Evolutionary conservation across 495 filamentous ascomycete species (phyloP).

Genomic region (Diplogelasinospora grovesii): DNA sequence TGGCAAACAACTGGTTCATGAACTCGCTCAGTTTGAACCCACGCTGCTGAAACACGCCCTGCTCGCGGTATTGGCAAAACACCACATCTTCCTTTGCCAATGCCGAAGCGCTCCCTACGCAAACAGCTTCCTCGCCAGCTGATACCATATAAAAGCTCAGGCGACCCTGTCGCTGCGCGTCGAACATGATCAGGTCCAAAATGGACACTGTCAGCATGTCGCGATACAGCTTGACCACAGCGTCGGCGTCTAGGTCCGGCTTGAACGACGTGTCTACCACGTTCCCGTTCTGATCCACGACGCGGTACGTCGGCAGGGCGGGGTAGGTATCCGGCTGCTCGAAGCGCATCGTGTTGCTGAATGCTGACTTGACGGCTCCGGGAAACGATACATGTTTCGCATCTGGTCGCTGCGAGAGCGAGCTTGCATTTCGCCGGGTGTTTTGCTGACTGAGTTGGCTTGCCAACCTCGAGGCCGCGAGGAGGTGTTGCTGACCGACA

Average conservation of each 20-base stretch:
- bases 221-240: conserved; percentile 57
- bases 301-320: conserved; percentile 79
- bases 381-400: conserved; percentile 78
- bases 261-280: conserved; percentile 63
- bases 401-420: conserved; percentile 58
- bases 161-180: conserved; percentile 72
- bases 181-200: conserved; percentile 93
- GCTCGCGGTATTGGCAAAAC: conserved; percentile 92
- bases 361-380: conserved; percentile 89
- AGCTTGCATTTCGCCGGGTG: conserved; percentile 25
- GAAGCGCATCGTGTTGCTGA: conserved; percentile 73
- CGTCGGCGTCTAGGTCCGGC: conserved; percentile 60
- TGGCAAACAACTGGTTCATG: conserved; percentile 94
- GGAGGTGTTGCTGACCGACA: neutral
- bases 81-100: conserved; percentile 78
- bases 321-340: conserved; percentile 58
- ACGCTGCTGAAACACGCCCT: conserved; percentile 82
- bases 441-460: neutral
- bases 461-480: neutral
- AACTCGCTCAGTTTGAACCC: conserved; percentile 83
- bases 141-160: conserved; percentile 98
- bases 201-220: conserved; percentile 70
- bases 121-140: conserved; percentile 91
- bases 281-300: conserved; percentile 74
- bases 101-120: conserved; percentile 78